A percentile compares a stretch with the other conserved stretches of the same genome.
Conservation (phyloP, 2,329 filamentous ascomycete genomes). For the Cercospora canescens region DNA sequence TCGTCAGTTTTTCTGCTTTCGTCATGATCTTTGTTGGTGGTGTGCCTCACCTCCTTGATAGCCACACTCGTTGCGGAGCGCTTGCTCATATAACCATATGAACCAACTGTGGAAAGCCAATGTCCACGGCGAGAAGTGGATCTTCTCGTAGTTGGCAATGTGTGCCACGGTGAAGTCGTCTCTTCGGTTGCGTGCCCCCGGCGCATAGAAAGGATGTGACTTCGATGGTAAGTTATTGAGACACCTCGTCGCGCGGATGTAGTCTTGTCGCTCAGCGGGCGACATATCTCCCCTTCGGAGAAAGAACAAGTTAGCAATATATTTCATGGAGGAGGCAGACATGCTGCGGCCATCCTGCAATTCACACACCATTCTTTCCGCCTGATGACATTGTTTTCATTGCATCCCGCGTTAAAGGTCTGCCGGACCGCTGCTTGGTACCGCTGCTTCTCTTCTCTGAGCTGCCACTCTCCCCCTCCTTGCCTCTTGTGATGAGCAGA, state of each 20-base stretch:
- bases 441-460: background rate
- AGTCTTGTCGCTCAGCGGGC: slow-evolving; percentile 25
- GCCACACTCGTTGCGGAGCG: slow-evolving; percentile 41
- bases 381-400: slow-evolving; percentile 25
- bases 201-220: slow-evolving; percentile 14
- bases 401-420: slow-evolving; percentile 21
- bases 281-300: slow-evolving; percentile 23
- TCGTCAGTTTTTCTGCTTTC: slow-evolving; percentile 34
- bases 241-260: slow-evolving; percentile 30
- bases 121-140: slow-evolving; percentile 31
- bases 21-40: background rate
- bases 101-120: slow-evolving; percentile 44
- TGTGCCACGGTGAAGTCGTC: slow-evolving; percentile 33
- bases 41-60: slow-evolving; percentile 11
- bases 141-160: slow-evolving; percentile 24
- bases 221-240: slow-evolving; percentile 23
- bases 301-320: background rate
- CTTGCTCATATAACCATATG: slow-evolving; percentile 44
- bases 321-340: background rate
- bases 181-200: slow-evolving; percentile 23
- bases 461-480: background rate
- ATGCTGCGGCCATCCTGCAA: background rate
- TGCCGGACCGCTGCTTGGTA: background rate
- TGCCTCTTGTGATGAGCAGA: background rate
- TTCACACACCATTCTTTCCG: slow-evolving; percentile 29